Base-by-base conservation (phyloP, 805 yeast species). In the Zygotorulaspora sp. region DNA sequence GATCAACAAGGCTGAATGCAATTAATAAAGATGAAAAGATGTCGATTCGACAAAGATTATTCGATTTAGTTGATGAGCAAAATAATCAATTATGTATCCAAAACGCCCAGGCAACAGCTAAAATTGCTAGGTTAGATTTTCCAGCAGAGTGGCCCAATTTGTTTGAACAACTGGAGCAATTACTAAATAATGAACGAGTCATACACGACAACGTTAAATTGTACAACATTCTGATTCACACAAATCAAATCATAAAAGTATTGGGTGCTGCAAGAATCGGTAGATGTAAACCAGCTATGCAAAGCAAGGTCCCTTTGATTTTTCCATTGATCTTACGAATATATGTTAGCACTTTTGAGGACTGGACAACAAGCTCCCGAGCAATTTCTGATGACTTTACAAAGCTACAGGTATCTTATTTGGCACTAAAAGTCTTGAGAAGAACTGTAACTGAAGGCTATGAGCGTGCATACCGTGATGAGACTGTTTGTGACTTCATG, bases 101-200 rank as follows among this genome's bases (percentile, higher is more conserved):
- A 62, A 83, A 85, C 57, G 94, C 97, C 0, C 83, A 84, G 47
- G 80, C 94, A 0, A 68, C 84, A 5, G 80, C 95, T 1, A 70
- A 80, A 43, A 83, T 92, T 18, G 82, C 84, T 17, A 65, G 97
- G 35, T 68, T 77, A 40, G 98, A 92, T 52, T 92, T 85, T 56
- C 97, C 97, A 0, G 59, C 65, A 2, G 88, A 81, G 31, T 92
- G 97, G 97, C 88, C 94, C 0, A 61, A 72, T 2, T 56, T 92
- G 13, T 83, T 92, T 53, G 89, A 83, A 40, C 80, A 79, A 10
- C 44, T 82, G 1, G 70, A 75, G 30, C 51, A 51, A 3, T 50
- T 68, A 14, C 52, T 82, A 32, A 75, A 64, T 40, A 61, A 66
- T 9, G 70, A 70, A 12, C 67, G 69, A 10, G 60, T 65, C 18